These are phyloP conservation scores for Xerocomus tenax DNA, from an alignment of 1,284 basidiomycete species.

Conservation along the genomic window DNA sequence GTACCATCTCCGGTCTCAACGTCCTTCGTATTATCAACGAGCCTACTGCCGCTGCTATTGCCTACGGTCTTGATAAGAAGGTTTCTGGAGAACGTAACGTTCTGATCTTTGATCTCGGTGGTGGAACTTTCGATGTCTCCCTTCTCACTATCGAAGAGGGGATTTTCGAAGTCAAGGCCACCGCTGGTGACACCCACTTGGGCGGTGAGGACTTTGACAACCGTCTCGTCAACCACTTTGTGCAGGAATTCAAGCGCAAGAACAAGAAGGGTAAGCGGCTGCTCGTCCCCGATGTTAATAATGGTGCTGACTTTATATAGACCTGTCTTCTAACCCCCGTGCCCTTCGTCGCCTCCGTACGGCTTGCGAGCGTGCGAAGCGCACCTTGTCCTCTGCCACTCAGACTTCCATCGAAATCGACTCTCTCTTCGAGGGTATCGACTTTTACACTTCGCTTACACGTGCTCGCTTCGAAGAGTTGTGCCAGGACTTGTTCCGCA, in stretches of 20 bases:
- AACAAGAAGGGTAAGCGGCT: constrained; percentile 77
- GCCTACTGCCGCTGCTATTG: constrained; percentile 90
- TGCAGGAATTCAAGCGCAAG: constrained; percentile 98
- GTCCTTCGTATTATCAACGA: constrained; percentile 96
- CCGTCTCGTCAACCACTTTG: constrained; percentile 95
- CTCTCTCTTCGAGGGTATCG: constrained; percentile 94
- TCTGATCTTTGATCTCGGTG: constrained; percentile 95
- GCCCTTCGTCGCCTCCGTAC: constrained; percentile 95
- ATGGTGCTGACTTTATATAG: constrained; percentile 34
- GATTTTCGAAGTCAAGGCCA: constrained; percentile 99
- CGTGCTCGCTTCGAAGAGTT: constrained; percentile 99
- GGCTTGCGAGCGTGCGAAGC: constrained; percentile 98
- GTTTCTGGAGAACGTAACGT: constrained; percentile 83
- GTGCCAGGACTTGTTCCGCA: constrained; percentile 94
- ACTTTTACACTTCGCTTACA: constrained; percentile 97
- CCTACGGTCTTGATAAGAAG: constrained; percentile 92
- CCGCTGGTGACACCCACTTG: constrained; percentile 97
- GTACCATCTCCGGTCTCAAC: constrained; percentile 82
- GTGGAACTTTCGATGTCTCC: constrained; percentile 99
- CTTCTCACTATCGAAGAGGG: constrained; percentile 96
- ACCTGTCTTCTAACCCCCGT: constrained; percentile 87
- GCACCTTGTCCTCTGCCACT: constrained; percentile 92
- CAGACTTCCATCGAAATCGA: constrained; percentile 98
- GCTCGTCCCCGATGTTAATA: background rate
- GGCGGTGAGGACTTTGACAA: constrained; percentile 99